phyloP scores from a whole-genome alignment of 208 protist genomes.

The Leishmania lainsoni region DNA sequence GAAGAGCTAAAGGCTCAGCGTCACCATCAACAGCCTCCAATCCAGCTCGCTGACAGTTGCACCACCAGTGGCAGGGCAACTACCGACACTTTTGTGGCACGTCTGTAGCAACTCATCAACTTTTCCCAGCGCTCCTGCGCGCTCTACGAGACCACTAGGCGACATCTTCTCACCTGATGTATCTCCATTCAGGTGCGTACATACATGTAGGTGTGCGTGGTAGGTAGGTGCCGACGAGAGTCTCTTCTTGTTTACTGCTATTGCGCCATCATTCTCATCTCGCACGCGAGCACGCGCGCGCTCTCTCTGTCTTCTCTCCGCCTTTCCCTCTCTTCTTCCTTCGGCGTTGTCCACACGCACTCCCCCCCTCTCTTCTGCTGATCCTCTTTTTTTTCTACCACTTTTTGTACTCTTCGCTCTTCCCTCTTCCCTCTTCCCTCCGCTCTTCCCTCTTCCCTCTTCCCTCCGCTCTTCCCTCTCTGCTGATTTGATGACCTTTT shows the following conservation, averaged over 20 bases:
- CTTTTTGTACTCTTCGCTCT: background rate
- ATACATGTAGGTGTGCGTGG: background rate
- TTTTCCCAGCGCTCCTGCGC: background rate
- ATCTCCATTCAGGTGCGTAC: background rate
- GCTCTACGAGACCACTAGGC: background rate
- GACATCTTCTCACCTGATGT: background rate
- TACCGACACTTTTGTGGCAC: background rate
- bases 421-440: too few relatives aligned
- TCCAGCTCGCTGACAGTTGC: background rate
- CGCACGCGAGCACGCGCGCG: background rate
- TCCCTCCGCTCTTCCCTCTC: background rate
- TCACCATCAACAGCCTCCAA: background rate
- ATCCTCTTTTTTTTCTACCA: background rate
- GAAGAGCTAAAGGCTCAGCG: background rate
- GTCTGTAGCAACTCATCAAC: background rate
- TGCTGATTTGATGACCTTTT: background rate
- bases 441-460: too few relatives aligned
- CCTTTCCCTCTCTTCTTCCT: conserved; percentile 3
- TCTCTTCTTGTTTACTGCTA: background rate
- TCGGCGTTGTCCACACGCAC: background rate
- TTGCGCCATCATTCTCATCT: background rate
- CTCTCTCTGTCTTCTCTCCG: background rate
- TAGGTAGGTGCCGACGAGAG: background rate
- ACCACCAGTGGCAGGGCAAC: background rate
- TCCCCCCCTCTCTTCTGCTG: background rate